phyloP scores from a whole-genome alignment of 495 filamentous ascomycete genomes.

The Penicillium desertorum region DNA sequence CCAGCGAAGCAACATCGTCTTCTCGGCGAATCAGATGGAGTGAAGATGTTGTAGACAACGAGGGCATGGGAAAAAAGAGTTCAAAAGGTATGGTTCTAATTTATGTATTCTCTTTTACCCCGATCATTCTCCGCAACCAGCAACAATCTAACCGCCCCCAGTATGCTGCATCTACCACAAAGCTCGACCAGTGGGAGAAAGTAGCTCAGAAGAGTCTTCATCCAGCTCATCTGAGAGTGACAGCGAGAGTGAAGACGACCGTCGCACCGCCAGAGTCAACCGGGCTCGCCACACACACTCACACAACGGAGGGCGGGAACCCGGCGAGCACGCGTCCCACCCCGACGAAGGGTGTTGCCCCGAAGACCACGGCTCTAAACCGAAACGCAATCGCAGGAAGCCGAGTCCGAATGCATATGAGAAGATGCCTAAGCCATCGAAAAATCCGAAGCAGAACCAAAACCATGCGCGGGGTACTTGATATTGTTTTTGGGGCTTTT shows the following conservation, averaged over 20 bases:
- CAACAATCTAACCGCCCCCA: conserved; percentile 32
- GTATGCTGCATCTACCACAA: conserved; percentile 99
- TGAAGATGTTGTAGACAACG: conserved; percentile 92
- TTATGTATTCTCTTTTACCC: not conserved
- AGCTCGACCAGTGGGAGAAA: conserved; percentile 78
- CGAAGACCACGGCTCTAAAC: conserved; percentile 36
- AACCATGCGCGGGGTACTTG: conserved; percentile 9
- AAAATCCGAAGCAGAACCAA: conserved; percentile 11
- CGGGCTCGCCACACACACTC: conserved; percentile 24
- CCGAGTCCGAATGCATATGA: conserved; percentile 94
- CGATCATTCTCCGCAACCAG: not conserved
- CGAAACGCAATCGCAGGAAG: conserved; percentile 46
- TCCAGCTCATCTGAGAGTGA: conserved; percentile 64
- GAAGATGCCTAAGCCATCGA: conserved; percentile 68
- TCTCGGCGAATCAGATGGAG: conserved; percentile 77
- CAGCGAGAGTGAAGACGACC: conserved; percentile 50
- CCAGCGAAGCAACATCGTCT: conserved; percentile 19
- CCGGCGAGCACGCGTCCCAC: conserved; percentile 1
- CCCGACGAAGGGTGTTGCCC: conserved; percentile 24
- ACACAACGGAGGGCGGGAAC: conserved; percentile 18
- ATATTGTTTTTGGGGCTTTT: not conserved
- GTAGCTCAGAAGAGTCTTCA: conserved; percentile 74
- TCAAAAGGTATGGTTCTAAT: conserved; percentile 69
- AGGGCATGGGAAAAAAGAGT: conserved; percentile 88
- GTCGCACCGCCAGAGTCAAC: conserved; percentile 23